Evolutionary conservation across 495 filamentous ascomycete species (phyloP), one percentile per base, ranked within the genome.

Genomic region (Lineolata rhizophorae): DNA sequence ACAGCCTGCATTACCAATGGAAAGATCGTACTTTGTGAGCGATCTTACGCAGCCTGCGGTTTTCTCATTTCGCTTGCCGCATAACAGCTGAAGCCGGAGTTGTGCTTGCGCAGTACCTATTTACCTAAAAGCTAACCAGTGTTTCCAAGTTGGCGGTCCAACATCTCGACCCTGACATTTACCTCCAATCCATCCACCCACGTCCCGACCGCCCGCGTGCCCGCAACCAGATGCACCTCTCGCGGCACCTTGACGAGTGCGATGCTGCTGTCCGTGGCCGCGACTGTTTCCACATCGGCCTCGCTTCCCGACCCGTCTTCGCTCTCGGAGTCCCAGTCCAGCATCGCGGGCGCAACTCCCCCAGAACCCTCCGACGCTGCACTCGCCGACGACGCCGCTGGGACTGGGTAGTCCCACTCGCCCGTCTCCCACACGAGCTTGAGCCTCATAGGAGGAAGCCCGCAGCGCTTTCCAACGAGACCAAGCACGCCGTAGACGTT

Each of bases 401-500:
- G 22, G 22, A 25, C 6, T n/a, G 22, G 6, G n/a, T 25, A 6
- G 11, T 32, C 30, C 66, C 70, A 73, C 48, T 90, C 76, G 32
- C 78, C 72, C 12, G 80, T 85, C 53, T 87, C 76, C 70, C 70
- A 79, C 9, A 82, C 52, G 34, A 97, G 43, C 36, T 61, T 57
- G 29, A 84, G 50, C 22, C 54, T 49, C 42, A 77, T 57, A 8
- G 80, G 74, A 28, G 51, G 45, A 18, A 82, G 43, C 5, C 56
- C 58, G 49, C 90, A 84, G 39, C 75, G 46, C 35, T 65, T 67
- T 4, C 72, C 76, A 0, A 75, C 74, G 11, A 91, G 55, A 0
- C 74, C 77, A 45, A 87, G 76, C 15, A 93, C 59, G 13, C 65
- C 62, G 41, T 90, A 93, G n/a, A 76, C 67, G 40, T 77, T 68